phyloP scores from a whole-genome alignment of 331 rosid genomes.

The Stylosanthes scabra region DNA sequence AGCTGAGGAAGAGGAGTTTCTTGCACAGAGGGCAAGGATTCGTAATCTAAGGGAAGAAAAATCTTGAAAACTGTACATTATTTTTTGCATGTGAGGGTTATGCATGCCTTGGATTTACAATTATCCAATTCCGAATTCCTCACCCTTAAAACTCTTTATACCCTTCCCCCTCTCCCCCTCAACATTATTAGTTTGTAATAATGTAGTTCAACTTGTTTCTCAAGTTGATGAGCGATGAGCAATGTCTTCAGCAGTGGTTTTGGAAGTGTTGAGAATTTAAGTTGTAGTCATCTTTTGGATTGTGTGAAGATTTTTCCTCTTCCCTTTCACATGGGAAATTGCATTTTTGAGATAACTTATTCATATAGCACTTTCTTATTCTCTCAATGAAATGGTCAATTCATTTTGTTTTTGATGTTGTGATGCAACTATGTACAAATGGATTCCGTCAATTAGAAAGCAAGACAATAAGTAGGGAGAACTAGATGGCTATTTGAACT shows the following conservation, averaged over 20 bases:
- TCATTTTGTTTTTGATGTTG: background rate
- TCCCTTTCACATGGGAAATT: background rate
- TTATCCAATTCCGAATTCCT: too few relatives aligned
- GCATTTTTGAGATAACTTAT: background rate
- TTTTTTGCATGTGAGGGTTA: background rate
- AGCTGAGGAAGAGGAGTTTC: slow-evolving; percentile 70
- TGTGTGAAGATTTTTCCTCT: background rate
- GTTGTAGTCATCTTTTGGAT: too few relatives aligned
- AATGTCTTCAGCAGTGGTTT: background rate
- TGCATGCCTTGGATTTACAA: background rate
- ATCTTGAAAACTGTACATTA: slow-evolving; percentile 44
- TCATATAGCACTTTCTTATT: background rate
- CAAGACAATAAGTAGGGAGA: too few relatives aligned
- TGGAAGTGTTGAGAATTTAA: too few relatives aligned
- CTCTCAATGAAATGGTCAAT: background rate
- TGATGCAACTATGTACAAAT: background rate
- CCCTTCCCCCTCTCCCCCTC: too few relatives aligned
- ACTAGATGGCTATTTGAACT: too few relatives aligned
- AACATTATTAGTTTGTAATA: too few relatives aligned
- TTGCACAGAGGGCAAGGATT: slow-evolving; percentile 63
- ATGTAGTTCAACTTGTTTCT: too few relatives aligned
- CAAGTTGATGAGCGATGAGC: background rate
- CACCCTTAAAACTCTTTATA: too few relatives aligned
- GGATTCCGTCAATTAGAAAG: too few relatives aligned
- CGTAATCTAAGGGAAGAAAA: slow-evolving; percentile 67